phyloP scores from a whole-genome alignment of 371 early-diverging fungal genomes.

The Mucor irregularis region DNA sequence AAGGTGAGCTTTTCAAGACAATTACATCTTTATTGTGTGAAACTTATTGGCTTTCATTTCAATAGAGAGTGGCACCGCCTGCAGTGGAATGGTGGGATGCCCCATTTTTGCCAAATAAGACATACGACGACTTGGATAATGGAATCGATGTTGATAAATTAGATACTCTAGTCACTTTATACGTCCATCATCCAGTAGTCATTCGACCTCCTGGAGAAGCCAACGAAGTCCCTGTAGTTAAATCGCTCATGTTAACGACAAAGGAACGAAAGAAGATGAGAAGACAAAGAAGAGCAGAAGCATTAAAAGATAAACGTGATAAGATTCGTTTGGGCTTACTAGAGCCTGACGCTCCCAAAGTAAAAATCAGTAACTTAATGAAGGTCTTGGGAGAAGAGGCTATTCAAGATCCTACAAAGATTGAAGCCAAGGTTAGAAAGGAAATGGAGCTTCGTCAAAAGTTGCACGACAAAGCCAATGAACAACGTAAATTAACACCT shows the following conservation, averaged over 20 bases:
- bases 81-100: slow-evolving; percentile 97
- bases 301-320: slow-evolving; percentile 91
- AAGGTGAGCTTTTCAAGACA: slow-evolving; percentile 54
- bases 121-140: slow-evolving; percentile 67
- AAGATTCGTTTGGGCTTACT: slow-evolving; percentile 91
- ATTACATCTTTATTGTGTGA: not conserved
- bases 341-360: slow-evolving; percentile 91
- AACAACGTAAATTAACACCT: slow-evolving; percentile 80
- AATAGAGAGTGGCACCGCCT: slow-evolving; percentile 72
- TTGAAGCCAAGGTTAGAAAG: slow-evolving; percentile 86
- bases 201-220: slow-evolving; percentile 81
- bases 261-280: slow-evolving; percentile 93
- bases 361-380: slow-evolving; percentile 93
- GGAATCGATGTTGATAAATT: slow-evolving; percentile 38
- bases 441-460: slow-evolving; percentile 84
- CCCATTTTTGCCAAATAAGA: slow-evolving; percentile 71
- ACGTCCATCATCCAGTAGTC: slow-evolving; percentile 93
- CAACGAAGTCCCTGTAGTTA: slow-evolving; percentile 53
- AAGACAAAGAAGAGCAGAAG: slow-evolving; percentile 84
- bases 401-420: slow-evolving; percentile 89
- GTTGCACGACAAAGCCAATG: slow-evolving; percentile 81
- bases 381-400: slow-evolving; percentile 89
- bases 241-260: slow-evolving; percentile 88
- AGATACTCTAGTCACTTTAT: slow-evolving; percentile 71
- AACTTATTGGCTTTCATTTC: not conserved